Evolutionary conservation across 2,329 filamentous ascomycete genomes (phyloP), one percentile per base, ranked within the genome.

Genomic region (Nemania sp.): DNA sequence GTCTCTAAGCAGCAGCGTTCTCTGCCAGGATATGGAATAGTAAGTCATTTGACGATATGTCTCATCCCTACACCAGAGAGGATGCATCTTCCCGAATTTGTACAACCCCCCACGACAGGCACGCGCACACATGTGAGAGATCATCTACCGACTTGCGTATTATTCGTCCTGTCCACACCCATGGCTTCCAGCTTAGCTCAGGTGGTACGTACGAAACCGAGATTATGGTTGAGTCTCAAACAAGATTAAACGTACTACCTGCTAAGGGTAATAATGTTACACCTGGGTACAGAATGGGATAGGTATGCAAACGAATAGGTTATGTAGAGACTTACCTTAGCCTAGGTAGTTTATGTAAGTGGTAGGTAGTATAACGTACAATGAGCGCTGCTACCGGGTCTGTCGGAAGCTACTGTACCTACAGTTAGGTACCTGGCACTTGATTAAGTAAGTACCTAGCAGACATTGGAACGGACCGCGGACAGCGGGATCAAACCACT

Each of bases 11-110:
- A 66, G 26, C 26, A 43, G 29, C 26, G 29, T 43, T 35, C 32
- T 47, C 20, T 7, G 62, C 41, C 27, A 18, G 47, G 51, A 41
- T 57, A 29, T 8, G 43, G 18, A 47, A 54, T 56, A 43, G 45
- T 24, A 54, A 63, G 68, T 68, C 66, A 70, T 58, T 66, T 66
- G 62, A 68, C 66, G 62, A 63, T 51, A 66, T 45, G 66, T 66
- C 62, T 65, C 52, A n/a, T 49, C 13, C 32, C 56, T 60, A 32
- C 43, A 38, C 66, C 29, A 54, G 29, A 59, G 62, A 65, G 54
- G 52, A 41, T 55, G 52, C 57, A 24, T 52, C 53, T 62, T 64
- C 56, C 66, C 62, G 62, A 62, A 45, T 54, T n/a, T 58, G 66
- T 68, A 54, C 47, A 66, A 66, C 62, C 62, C 57, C 49, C 49